Evolutionary conservation across 1,284 basidiomycete genomes (phyloP), one percentile per base, ranked within the genome.

Genomic region (Pholiota adiposa): DNA sequence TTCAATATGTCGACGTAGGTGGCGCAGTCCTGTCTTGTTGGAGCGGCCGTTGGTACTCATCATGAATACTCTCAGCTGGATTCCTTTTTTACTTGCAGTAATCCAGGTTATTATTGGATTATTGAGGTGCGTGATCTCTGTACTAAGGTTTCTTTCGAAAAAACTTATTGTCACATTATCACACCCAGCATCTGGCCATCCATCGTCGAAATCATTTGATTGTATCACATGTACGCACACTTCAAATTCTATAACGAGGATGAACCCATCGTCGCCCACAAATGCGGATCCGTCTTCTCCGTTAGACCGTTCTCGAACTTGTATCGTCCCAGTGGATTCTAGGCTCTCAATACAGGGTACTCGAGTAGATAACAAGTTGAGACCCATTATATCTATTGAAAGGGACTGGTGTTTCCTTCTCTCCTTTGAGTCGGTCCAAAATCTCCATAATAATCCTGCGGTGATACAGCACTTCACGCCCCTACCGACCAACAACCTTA

Each of bases 1-100:
- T 93, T 89, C 66, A 83, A 86, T 63, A 89, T 95, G 83, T 93
- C 90, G 11, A 94, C 93, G 87, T 93, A 70, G 67, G 88, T 81
- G n/a, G 43, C 31, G 27, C 43, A 48, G 41, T 56, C 40, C 14
- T 48, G 57, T 55, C 33, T 33, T 48, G 38, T 55, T 44, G 9
- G 43, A 18, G 14, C 40, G 38, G 23, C 9, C 34, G 43, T 23
- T 54, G 41, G 51, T 59, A 43, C 54, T 59, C 25, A 46, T 38
- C 50, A 48, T 56, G 54, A 51, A 48, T 53, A 55, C n/a, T 43
- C 3, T 27, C 63, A 93, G 90, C 54, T 94, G 92, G 92, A 82
- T 94, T 50, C 93, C 93, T 4, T 91, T 94, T 67, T 68, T 93
- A 27, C 86, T 90, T 77, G 90, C 86, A 6, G 70, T 90, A 29